These are phyloP conservation scores for Fusarium albosuccineum DNA, from an alignment of 2,329 filamentous ascomycete genomes.

Conservation along the genomic window DNA sequence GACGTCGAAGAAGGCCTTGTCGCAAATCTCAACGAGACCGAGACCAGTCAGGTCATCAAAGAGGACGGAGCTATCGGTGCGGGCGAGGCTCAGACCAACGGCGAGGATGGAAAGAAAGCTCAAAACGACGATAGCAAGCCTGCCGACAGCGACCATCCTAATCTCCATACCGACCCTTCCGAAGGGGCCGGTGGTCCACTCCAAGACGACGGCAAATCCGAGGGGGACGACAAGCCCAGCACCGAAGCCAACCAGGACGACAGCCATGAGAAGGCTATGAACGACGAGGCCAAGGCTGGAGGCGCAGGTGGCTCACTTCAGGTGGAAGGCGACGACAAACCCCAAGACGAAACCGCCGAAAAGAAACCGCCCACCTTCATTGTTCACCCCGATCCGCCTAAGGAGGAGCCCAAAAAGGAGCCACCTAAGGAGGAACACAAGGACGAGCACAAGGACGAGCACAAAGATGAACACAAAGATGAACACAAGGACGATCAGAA, in stretches of 20 bases:
- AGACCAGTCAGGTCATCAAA: constrained; percentile 24
- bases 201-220: neutral
- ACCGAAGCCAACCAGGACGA: constrained; percentile 7
- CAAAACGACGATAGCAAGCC: constrained; percentile 7
- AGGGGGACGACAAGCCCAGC: constrained; percentile 4
- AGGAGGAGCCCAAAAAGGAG: constrained; percentile 1
- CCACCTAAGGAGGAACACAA: constrained; percentile 12
- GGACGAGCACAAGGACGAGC: neutral
- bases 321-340: constrained; percentile 11
- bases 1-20: constrained; percentile 44
- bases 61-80: constrained; percentile 23
- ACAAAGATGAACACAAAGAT: neutral
- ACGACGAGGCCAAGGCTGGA: neutral
- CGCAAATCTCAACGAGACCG: constrained; percentile 52
- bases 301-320: constrained; percentile 1
- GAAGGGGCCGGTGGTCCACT: constrained; percentile 5
- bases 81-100: constrained; percentile 24
- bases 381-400: neutral
- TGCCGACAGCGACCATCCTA: constrained; percentile 2
- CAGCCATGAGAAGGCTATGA: neutral
- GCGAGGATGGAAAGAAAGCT: constrained; percentile 22
- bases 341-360: constrained; percentile 7
- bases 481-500: neutral
- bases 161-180: neutral
- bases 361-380: neutral